Conservation (phyloP, 805 yeast species). For the Saccharomycopsis oosterbeekiorum region DNA sequence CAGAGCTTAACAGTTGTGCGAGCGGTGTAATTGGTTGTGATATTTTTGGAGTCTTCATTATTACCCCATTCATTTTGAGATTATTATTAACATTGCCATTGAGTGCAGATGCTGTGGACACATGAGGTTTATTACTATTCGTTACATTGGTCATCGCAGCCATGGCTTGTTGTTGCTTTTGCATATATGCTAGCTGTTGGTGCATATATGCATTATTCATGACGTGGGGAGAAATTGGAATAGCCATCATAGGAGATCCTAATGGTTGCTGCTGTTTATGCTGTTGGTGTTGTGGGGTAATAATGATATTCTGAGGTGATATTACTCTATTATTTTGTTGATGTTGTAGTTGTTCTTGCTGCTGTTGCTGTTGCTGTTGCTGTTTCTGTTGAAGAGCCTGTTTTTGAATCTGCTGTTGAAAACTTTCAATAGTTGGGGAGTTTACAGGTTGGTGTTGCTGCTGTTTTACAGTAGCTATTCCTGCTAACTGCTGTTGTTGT, state of each 20-base stretch:
- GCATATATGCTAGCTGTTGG: not conserved
- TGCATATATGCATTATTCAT: not conserved
- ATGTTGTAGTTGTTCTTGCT: not conserved
- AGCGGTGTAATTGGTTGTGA: not conserved
- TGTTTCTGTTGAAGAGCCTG: not conserved
- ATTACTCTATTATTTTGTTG: not conserved
- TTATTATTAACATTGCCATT: not conserved
- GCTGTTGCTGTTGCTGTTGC: constrained; percentile 1
- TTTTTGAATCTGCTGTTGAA: not conserved
- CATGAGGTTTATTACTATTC: not conserved
- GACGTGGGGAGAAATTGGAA: not conserved
- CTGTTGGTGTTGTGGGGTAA: not conserved
- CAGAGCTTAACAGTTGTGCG: not conserved
- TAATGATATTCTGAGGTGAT: not conserved
- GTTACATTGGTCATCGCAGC: not conserved
- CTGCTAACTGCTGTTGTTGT: constrained; percentile 4
- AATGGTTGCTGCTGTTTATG: not conserved
- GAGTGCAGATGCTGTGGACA: not conserved
- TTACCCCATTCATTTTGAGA: not conserved
- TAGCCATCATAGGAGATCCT: not conserved
- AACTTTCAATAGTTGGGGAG: not conserved
- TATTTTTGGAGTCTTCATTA: not conserved
- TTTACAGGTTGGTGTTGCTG: not conserved
- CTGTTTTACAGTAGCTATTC: not conserved
- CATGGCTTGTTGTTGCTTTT: not conserved